These are phyloP conservation scores for Moesziomyces aphidis DNA, from an alignment of 1,284 basidiomycete species.

Conservation along the genomic window DNA sequence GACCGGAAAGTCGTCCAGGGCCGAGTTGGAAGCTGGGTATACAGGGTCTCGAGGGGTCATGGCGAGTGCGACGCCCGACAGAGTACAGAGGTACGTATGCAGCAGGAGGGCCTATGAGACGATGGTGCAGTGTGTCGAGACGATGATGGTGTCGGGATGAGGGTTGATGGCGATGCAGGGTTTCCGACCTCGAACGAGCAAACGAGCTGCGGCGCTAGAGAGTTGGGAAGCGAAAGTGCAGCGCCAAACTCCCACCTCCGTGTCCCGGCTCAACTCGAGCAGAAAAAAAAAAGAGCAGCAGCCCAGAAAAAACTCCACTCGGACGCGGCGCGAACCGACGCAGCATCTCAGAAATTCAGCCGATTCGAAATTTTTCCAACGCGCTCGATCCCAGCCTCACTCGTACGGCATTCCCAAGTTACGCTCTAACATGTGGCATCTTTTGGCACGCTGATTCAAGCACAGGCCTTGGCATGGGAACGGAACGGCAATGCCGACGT, in stretches of 20 bases:
- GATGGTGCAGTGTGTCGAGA: neutral
- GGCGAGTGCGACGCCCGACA: neutral
- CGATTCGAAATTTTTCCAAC: conserved; percentile 5
- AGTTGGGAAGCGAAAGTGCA: conserved; percentile 1
- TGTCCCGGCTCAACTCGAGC: no score
- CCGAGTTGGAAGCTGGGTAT: neutral
- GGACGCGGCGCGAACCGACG: no score
- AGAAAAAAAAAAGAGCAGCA: conserved; percentile 3
- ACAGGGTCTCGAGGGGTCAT: conserved; percentile 4
- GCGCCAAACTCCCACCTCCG: neutral
- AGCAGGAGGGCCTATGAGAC: neutral
- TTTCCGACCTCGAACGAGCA: neutral
- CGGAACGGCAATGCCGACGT: no score
- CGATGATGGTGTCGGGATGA: neutral
- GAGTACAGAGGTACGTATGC: neutral
- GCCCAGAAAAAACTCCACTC: conserved; percentile 6
- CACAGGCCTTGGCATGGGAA: no score
- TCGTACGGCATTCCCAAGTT: neutral
- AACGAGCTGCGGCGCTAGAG: neutral
- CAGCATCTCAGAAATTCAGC: neutral
- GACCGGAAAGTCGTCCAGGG: neutral
- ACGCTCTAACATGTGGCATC: neutral
- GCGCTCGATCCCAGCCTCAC: neutral
- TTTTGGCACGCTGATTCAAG: no score
- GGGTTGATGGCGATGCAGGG: conserved; percentile 1